These are phyloP conservation scores for Globisporangium sylvaticum DNA, from an alignment of 352 stramenopile genomes.

Conservation along the genomic window DNA sequence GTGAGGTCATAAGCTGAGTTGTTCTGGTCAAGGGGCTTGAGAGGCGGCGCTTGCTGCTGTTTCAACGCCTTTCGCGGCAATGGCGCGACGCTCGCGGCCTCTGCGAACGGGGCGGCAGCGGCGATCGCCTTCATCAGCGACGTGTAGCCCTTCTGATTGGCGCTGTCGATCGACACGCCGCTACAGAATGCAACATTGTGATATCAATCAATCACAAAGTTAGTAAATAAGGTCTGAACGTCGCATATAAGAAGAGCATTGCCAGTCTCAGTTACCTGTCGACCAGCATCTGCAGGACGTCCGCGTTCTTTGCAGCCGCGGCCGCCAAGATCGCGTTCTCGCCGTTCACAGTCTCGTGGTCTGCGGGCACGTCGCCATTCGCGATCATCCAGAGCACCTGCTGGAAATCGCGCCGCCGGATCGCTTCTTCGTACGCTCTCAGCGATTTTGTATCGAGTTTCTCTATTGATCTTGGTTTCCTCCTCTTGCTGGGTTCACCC, in stretches of 20 bases:
- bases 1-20: neutral
- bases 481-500: neutral
- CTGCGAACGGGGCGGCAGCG: constrained; percentile 27
- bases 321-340: constrained; percentile 63
- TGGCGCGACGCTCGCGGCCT: neutral
- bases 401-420: constrained; percentile 55
- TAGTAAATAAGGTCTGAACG: neutral
- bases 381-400: constrained; percentile 68
- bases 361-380: constrained; percentile 40
- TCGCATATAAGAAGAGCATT: neutral
- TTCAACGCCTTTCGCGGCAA: neutral
- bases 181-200: constrained; percentile 16
- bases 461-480: constrained; percentile 5
- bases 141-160: constrained; percentile 58
- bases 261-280: constrained; percentile 25
- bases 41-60: neutral
- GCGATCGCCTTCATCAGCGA: constrained; percentile 75
- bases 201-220: neutral
- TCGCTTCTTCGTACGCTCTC: constrained; percentile 42
- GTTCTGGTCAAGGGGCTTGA: neutral
- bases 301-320: constrained; percentile 37
- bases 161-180: constrained; percentile 49
- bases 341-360: constrained; percentile 48
- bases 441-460: neutral
- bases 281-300: constrained; percentile 41